phyloP scores from a whole-genome alignment of 257 asterid genomes.

The Nicotiana knightiana region DNA sequence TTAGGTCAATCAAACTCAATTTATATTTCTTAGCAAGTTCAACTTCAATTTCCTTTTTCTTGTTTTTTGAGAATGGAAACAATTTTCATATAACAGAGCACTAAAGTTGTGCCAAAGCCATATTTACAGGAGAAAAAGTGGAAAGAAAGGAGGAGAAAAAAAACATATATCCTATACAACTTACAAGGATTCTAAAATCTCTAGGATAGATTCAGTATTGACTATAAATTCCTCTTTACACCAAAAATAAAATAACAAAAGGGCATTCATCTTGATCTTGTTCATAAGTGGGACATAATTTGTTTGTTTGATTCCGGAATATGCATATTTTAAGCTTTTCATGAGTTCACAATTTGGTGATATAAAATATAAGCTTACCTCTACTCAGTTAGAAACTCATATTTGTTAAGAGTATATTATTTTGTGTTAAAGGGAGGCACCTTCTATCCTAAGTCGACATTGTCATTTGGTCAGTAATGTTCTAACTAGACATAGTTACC shows the following conservation, averaged over 20 bases:
- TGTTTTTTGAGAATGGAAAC: not conserved
- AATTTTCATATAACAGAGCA: no score
- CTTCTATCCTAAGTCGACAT: no score
- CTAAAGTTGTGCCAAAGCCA: no score
- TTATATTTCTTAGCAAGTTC: not conserved
- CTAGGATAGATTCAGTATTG: no score
- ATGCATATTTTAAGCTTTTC: not conserved
- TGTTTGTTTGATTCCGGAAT: not conserved
- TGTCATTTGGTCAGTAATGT: no score
- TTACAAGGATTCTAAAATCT: no score
- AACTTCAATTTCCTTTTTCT: not conserved
- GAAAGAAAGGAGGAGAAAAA: no score
- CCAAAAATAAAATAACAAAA: no score
- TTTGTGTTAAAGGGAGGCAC: not conserved
- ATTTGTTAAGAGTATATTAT: not conserved
- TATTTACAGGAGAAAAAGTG: no score
- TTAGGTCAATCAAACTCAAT: not conserved
- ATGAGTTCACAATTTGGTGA: not conserved
- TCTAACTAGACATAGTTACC: no score
- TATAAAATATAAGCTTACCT: not conserved
- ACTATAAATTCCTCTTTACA: no score
- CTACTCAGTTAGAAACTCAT: not conserved
- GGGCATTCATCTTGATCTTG: not conserved
- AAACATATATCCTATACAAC: no score
- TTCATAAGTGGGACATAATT: not conserved